Base-by-base conservation (phyloP, 192 early-diverging fungal species). In the Helicostylum pulchrum region DNA sequence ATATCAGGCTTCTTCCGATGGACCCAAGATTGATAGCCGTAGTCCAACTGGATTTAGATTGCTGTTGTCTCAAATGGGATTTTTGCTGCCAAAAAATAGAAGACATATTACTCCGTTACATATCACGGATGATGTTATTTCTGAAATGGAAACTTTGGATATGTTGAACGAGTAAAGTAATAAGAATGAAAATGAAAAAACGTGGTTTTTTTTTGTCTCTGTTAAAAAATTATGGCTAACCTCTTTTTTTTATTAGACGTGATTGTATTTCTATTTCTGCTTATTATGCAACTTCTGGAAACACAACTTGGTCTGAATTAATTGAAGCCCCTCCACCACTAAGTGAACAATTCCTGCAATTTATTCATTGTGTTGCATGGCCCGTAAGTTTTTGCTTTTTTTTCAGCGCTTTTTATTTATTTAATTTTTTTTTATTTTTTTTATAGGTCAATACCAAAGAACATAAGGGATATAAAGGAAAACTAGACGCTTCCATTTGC, bases 331-430 rank as follows among this genome's bases (percentile, higher is more conserved):
- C 73, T 4, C 58, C 64, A 23, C 60, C 70, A 0, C 31, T 89
- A 6, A 83, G 67, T 20, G 63, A 83, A 15, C 85, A 87, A 45
- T 93, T 88, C 74, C 71, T 84, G 19, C 72, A 85, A 43, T 93
- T 93, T 58, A 61, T 93, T 9, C 75, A 85, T 55, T 83, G 80
- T 60, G 56, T 92, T 3, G 88, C 84, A 6, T 90, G 88, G 89
- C 88, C 90, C 7, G 87, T 90, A 65, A 67, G 62, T 68, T 9
- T 26, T 26, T 26, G 26, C 26, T 26, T 26, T 26, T 26, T 26
- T 26, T 26, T 2, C 26, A 26, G 2, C 26, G 2, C 26, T 26
- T 26, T 26, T 26, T 26, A 2, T 26, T 26, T 2, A 48, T 23
- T 21, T 23, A 26, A 26, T 26, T 26, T 26, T 26, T 26, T 26